Percentiles rank a stretch among this genome's conserved stretches.
phyloP scores from a whole-genome alignment of 352 stramenopile species.

The Pythium myriotylum region DNA sequence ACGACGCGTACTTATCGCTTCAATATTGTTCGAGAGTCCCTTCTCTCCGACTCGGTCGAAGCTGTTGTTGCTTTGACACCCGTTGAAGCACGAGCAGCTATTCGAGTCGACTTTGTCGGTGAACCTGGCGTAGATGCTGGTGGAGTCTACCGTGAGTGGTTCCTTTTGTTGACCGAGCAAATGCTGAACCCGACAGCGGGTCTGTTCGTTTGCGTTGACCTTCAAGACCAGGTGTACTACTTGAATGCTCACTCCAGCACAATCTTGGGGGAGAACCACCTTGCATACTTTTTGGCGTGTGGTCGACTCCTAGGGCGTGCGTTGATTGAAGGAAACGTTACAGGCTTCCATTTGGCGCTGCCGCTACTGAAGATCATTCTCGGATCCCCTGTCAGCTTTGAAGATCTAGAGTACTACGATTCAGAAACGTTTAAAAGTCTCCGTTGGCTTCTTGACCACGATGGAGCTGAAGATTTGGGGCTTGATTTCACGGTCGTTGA shows the following conservation, averaged over 20 bases:
- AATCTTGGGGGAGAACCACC: conserved; percentile 54
- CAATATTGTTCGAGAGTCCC: conserved; percentile 7
- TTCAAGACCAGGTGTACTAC: conserved; percentile 47
- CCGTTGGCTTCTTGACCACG: conserved; percentile 52
- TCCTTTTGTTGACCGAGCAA: conserved; percentile 54
- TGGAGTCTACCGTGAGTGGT: conserved; percentile 77
- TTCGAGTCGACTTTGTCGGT: conserved; percentile 68
- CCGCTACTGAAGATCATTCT: conserved; percentile 97
- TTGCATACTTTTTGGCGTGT: conserved; percentile 57
- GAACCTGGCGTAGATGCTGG: conserved; percentile 73
- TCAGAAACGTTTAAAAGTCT: conserved; percentile 54
- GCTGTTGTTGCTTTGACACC: conserved; percentile 2
- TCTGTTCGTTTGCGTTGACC: conserved; percentile 46
- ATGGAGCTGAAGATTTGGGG: conserved; percentile 46
- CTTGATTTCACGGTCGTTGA: conserved; percentile 53
- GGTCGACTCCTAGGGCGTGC: conserved; percentile 60
- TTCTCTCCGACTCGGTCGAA: conserved; percentile 18
- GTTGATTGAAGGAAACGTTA: conserved; percentile 89
- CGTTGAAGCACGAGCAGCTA: neutral
- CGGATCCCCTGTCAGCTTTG: conserved; percentile 92
- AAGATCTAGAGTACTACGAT: conserved; percentile 88
- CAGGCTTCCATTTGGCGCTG: conserved; percentile 91
- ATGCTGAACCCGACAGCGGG: conserved; percentile 35
- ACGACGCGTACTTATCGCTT: conserved; percentile 5
- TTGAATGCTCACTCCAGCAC: conserved; percentile 36